These are phyloP conservation scores for Diaporthe batatas DNA, from an alignment of 2,329 filamentous ascomycete species.

Conservation along the genomic window DNA sequence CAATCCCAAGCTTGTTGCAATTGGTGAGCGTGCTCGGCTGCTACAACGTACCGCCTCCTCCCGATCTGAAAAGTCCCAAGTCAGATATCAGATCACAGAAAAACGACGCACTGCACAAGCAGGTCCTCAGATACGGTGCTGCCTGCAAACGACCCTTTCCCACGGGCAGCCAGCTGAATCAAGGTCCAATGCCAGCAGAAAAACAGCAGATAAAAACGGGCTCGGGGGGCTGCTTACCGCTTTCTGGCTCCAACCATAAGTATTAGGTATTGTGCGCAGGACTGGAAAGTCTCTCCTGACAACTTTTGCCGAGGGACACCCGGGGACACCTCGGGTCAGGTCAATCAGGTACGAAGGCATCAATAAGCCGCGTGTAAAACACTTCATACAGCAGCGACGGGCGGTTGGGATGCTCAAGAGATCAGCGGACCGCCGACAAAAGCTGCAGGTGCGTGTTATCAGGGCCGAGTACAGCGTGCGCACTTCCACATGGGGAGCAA, in stretches of 20 bases:
- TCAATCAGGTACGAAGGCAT: constrained; percentile 10
- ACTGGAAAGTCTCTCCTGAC: constrained; percentile 16
- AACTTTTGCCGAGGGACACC: constrained; percentile 1
- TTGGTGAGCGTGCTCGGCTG: constrained; percentile 15
- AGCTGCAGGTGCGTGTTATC: constrained; percentile 5
- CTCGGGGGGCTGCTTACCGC: not conserved
- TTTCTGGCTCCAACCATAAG: not conserved
- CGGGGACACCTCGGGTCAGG: not conserved
- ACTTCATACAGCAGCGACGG: constrained; percentile 12
- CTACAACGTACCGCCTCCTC: constrained; percentile 18
- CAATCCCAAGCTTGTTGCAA: not conserved
- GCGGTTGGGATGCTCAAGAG: constrained; percentile 24
- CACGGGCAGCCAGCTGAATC: not conserved
- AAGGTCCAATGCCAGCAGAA: not conserved
- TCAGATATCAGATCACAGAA: not conserved
- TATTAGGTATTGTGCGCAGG: constrained; percentile 8
- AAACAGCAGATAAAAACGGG: not conserved
- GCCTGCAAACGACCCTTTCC: not conserved
- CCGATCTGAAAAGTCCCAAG: not conserved
- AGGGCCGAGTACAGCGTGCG: not conserved
- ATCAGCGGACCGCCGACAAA: constrained; percentile 2
- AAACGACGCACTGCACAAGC: not conserved
- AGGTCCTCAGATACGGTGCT: not conserved
- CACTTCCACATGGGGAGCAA: constrained; percentile 7
- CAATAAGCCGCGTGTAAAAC: not conserved